Evolutionary conservation across 225 moss, liverwort and hornwort species (phyloP).

Genomic region (Marchantia paleacea): DNA sequence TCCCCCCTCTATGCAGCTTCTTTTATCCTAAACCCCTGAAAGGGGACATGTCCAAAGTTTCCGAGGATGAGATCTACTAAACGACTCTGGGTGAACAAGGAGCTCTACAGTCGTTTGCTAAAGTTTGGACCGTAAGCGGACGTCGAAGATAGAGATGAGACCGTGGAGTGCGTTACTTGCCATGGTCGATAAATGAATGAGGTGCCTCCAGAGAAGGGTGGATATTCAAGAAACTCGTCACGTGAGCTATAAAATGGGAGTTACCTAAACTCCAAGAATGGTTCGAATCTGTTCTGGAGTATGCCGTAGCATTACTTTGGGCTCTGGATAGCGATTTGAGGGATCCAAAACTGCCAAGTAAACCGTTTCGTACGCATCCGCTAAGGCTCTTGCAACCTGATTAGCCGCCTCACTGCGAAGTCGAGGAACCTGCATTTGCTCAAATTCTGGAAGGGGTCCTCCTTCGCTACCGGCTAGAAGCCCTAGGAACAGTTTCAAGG

Average conservation of each 20-base stretch:
- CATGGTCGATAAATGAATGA: neutral
- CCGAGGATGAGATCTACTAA: no score
- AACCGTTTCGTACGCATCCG: slow-evolving; percentile 79
- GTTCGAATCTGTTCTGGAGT: slow-evolving; percentile 90
- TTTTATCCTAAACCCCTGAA: no score
- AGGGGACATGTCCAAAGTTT: no score
- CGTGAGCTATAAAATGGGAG: neutral
- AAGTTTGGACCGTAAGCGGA: neutral
- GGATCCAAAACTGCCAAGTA: slow-evolving; percentile 77
- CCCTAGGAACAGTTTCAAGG: slow-evolving; percentile 71
- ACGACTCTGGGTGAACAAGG: no score
- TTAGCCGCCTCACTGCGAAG: slow-evolving; percentile 90
- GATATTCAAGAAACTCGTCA: neutral
- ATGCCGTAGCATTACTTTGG: slow-evolving; percentile 85
- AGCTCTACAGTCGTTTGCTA: no score
- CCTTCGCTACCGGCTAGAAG: slow-evolving; percentile 78
- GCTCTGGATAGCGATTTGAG: slow-evolving; percentile 73
- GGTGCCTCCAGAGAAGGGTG: neutral
- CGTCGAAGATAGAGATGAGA: neutral
- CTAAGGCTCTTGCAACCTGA: slow-evolving; percentile 74
- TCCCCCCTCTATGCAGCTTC: no score
- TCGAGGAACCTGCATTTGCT: slow-evolving; percentile 88
- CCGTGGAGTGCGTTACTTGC: neutral
- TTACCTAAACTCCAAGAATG: slow-evolving; percentile 68
- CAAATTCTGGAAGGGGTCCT: slow-evolving; percentile 85